Evolutionary conservation across 306 rosid species (phyloP).

Genomic region (Prosopis cineraria): DNA sequence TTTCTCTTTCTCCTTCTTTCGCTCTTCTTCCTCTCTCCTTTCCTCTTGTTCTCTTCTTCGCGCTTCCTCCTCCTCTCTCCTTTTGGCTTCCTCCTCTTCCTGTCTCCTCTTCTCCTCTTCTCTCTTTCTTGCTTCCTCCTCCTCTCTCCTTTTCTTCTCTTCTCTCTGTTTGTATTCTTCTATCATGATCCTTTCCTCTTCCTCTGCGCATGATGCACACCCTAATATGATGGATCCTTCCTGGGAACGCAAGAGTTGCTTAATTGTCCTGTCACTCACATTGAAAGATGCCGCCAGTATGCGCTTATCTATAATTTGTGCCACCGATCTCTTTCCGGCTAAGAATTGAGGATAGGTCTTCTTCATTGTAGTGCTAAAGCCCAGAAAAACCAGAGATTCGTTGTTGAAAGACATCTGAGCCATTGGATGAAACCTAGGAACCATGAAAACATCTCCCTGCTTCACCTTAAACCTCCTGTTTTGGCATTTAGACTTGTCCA

Average conservation of each 20-base stretch:
- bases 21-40: background rate
- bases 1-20: background rate
- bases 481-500: conserved; percentile 40
- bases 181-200: conserved; percentile 61
- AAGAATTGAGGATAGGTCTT: conserved; percentile 66
- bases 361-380: conserved; percentile 68
- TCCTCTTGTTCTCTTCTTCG: background rate
- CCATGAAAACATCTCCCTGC: conserved; percentile 75
- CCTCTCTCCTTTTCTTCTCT: background rate
- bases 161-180: conserved; percentile 1
- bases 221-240: conserved; percentile 57
- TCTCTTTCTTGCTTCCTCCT: background rate
- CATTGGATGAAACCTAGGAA: conserved; percentile 81
- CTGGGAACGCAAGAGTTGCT: conserved; percentile 48
- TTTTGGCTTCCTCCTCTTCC: background rate
- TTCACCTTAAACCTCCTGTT: conserved; percentile 64
- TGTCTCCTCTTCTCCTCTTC: background rate
- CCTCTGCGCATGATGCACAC: conserved; percentile 86
- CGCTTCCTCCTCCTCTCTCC: background rate
- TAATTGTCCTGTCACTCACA: conserved; percentile 50
- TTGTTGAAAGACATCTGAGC: conserved; percentile 82
- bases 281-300: conserved; percentile 70
- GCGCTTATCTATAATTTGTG: conserved; percentile 47
- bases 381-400: conserved; percentile 68
- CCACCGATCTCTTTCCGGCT: conserved; percentile 66